Evolutionary conservation across 148 eudicot species (phyloP).

Genomic region (Linanthus parryae): DNA sequence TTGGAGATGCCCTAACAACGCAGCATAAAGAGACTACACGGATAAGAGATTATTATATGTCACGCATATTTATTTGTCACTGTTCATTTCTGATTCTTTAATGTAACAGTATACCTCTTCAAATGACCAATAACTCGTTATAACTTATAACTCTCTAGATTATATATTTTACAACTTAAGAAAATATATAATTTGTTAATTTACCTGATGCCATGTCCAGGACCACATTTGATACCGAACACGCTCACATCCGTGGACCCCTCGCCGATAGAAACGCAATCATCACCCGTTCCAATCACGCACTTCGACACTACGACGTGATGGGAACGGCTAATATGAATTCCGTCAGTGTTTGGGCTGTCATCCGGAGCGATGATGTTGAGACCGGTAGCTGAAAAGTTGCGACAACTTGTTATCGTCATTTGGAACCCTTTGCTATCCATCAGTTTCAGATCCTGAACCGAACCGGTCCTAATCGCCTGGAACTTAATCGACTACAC

Average conservation of each 20-base stretch:
- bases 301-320: slow-evolving; percentile 20
- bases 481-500: slow-evolving; percentile 36
- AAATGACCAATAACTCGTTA: too few species aligned
- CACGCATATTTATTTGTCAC: too few species aligned
- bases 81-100: too few species aligned
- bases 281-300: slow-evolving; percentile 47
- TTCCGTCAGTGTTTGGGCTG: slow-evolving; percentile 54
- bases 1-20: too few species aligned
- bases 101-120: too few species aligned
- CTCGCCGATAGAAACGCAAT: slow-evolving; percentile 52
- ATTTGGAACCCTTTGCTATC: slow-evolving; percentile 45
- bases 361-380: slow-evolving; percentile 27
- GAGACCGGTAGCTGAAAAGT: slow-evolving; percentile 23
- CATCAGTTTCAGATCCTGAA: slow-evolving; percentile 22
- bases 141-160: too few species aligned
- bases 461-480: slow-evolving; percentile 14
- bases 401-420: slow-evolving; percentile 19
- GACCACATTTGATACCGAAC: slow-evolving; percentile 34
- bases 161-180: too few species aligned
- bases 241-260: slow-evolving; percentile 30
- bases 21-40: too few species aligned
- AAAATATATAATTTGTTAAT: too few species aligned
- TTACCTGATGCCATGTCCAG: slow-evolving; percentile 67
- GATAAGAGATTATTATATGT: too few species aligned
- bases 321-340: slow-evolving; percentile 36